Conservation (phyloP, 306 rosid genomes). For the Ziziphus jujuba region DNA sequence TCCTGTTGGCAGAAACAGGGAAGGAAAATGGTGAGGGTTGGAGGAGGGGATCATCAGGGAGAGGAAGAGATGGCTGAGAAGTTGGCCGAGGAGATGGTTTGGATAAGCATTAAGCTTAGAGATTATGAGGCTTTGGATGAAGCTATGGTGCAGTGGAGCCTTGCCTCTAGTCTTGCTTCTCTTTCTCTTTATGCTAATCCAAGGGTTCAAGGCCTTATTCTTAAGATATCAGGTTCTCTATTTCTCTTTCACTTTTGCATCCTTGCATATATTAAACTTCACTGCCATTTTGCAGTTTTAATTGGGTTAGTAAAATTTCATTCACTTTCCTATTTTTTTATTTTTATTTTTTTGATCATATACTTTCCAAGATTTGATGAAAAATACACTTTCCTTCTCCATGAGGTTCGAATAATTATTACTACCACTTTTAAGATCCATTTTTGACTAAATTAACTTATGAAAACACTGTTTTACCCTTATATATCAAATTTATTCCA, state of each 20-base stretch:
- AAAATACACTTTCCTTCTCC: too few species aligned
- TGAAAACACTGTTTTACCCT: too few species aligned
- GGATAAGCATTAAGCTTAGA: constrained; percentile 35
- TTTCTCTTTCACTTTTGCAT: background rate
- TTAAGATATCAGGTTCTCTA: constrained; percentile 34
- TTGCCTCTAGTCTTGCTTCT: constrained; percentile 34
- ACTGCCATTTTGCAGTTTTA: too few species aligned
- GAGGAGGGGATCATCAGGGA: background rate
- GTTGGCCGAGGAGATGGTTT: constrained; percentile 36
- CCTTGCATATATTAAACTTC: too few species aligned
- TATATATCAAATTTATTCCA: too few species aligned
- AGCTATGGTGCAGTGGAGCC: constrained; percentile 43
- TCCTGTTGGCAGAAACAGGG: constrained; percentile 1
- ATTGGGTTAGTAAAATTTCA: too few species aligned
- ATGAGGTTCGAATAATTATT: too few species aligned
- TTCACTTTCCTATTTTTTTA: too few species aligned
- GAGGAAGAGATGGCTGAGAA: constrained; percentile 36
- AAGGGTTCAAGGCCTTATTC: constrained; percentile 33
- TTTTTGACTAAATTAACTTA: too few species aligned
- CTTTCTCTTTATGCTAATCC: constrained; percentile 29
- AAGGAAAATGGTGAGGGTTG: background rate
- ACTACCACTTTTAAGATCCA: too few species aligned
- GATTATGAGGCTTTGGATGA: constrained; percentile 39
- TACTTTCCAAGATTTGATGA: too few species aligned
- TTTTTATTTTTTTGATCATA: too few species aligned